These are phyloP conservation scores for Themeda triandra DNA, from an alignment of 176 grass and related monocot genomes.

Conservation along the genomic window DNA sequence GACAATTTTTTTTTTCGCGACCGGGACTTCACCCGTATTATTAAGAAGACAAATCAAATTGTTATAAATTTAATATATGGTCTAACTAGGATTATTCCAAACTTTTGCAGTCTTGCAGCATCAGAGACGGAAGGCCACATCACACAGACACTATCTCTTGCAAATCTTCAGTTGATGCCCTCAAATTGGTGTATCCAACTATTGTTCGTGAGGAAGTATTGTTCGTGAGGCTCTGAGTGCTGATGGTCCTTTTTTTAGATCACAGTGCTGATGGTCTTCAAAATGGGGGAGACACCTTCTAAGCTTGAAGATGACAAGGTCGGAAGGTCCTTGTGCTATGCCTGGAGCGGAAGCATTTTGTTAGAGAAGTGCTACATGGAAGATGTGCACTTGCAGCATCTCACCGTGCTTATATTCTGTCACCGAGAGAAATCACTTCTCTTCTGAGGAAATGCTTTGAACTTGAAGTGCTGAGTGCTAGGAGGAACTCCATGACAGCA, in stretches of 20 bases:
- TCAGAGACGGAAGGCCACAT: background rate
- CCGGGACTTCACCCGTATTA: no score
- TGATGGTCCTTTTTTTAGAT: no score
- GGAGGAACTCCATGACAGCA: constrained; percentile 17
- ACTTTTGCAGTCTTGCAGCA: no score
- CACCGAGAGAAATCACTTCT: constrained; percentile 48
- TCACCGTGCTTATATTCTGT: constrained; percentile 50
- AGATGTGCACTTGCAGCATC: constrained; percentile 52
- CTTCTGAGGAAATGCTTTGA: constrained; percentile 50
- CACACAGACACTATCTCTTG: background rate
- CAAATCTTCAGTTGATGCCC: background rate
- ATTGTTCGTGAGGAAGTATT: background rate
- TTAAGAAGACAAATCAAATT: no score
- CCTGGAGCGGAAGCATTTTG: constrained; percentile 54
- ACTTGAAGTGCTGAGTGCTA: constrained; percentile 7
- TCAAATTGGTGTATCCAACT: background rate
- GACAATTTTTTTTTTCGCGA: no score
- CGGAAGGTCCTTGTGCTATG: constrained; percentile 47
- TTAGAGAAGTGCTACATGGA: constrained; percentile 61
- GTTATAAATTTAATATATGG: no score
- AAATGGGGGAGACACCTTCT: background rate
- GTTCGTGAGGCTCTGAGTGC: background rate
- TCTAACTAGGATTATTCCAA: no score
- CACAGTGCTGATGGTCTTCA: background rate
- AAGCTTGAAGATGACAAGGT: background rate